A percentile compares a stretch with the other conserved stretches of the same genome.
Evolutionary conservation across 352 stramenopile species (phyloP).

Genomic region (Globisporangium solare): DNA sequence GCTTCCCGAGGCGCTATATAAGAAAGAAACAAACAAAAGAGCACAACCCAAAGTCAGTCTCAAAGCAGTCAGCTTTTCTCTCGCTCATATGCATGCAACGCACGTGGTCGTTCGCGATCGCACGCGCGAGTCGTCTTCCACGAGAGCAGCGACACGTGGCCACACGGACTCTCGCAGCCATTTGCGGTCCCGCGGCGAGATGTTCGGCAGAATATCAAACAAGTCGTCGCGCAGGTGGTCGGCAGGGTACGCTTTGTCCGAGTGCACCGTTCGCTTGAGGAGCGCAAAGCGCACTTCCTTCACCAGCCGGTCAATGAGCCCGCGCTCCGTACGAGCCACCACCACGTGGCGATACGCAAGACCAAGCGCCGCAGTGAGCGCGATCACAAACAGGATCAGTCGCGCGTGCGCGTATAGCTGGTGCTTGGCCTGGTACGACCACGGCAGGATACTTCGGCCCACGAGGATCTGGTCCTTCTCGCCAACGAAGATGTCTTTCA

Average conservation of each 20-base stretch:
- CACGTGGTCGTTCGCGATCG: constrained; percentile 37
- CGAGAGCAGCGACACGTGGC: constrained; percentile 47
- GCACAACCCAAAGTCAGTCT: constrained; percentile 7
- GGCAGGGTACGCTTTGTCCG: constrained; percentile 43
- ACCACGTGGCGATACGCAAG: constrained; percentile 31
- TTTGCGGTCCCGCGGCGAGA: constrained; percentile 34
- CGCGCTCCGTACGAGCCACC: constrained; percentile 38
- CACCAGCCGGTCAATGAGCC: constrained; percentile 54
- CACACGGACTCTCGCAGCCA: constrained; percentile 55
- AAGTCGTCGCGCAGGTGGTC: constrained; percentile 60
- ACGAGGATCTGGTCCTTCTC: constrained; percentile 46
- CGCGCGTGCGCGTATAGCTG: constrained; percentile 41
- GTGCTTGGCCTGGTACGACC: constrained; percentile 43
- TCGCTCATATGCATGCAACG: constrained; percentile 6
- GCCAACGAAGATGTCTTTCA: constrained; percentile 49
- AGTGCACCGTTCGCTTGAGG: constrained; percentile 30
- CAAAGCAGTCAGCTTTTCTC: constrained; percentile 1
- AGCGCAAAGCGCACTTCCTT: constrained; percentile 69
- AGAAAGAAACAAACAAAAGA: not conserved
- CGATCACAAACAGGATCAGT: constrained; percentile 31
- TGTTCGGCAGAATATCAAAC: constrained; percentile 32
- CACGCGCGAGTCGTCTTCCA: constrained; percentile 58
- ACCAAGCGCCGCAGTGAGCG: constrained; percentile 21
- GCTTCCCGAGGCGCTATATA: constrained; percentile 27
- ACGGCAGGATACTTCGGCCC: constrained; percentile 37